Base-by-base conservation (phyloP, 2,329 filamentous ascomycete species). In the Simplicillium aogashimaense region DNA sequence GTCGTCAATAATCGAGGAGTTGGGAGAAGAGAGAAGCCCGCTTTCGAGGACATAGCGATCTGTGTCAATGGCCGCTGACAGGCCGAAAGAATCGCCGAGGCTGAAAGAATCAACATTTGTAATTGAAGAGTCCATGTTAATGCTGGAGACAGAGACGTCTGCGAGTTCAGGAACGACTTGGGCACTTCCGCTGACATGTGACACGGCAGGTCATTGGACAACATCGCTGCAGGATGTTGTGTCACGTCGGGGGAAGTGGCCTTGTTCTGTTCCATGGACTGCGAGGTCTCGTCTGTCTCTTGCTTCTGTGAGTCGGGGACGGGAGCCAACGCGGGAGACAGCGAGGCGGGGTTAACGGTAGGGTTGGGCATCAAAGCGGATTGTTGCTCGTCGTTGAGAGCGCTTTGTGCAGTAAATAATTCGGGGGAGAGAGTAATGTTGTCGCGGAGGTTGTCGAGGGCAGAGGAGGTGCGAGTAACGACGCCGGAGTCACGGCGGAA, bases 161-260 rank as follows among this genome's bases (percentile, higher is more conserved):
- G 67, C 49, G 62, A 67, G 53, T 55, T 57, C 58, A 50, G 56
- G 58, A 63, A 68, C 53, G 62, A 60, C 60, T 59, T 62, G 55
- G 67, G 63, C 63, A 66, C 69, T 66, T 74, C 75, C 72, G 69
- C 77, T 83, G 85, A 90, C 82, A 79, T 89, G 90, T 82, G 92
- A 97, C 92, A 98, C 92, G 84, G 92, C 92, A 94, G 92, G 92
- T 95, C 92, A 64, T 83, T 17, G 13, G 41, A 97, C 92, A 97
- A 95, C 90, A 95, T 83, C 89, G 77, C 92, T 76, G 92, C 92
- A 97, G 92, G 89, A 95, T 94, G 89, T 95, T 95, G 92, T 95
- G 89, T 92, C 92, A 78, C 70, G 76, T 94, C 86, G 79, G 85
- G 75, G 68, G 82, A 76, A 69, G 64, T 55, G 51, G 55, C 52